phyloP scores from a whole-genome alignment of 768 basidiomycete genomes.

The Tricholoma furcatifolium region DNA sequence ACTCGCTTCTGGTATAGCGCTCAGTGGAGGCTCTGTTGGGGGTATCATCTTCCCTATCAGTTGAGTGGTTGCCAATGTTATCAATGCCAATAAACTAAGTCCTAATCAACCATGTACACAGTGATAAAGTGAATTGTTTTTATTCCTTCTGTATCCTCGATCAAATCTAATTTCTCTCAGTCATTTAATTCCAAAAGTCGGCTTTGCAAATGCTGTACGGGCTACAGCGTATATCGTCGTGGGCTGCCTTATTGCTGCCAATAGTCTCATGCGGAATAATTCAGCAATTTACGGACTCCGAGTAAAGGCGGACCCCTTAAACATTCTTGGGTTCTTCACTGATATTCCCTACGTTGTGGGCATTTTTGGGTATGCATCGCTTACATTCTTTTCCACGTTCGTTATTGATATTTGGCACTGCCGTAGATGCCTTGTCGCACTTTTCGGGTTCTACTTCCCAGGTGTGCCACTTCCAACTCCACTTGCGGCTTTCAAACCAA shows the following conservation, averaged over 20 bases:
- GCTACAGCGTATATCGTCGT: too few species aligned
- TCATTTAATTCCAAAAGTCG: slow-evolving; percentile 19
- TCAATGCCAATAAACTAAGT: too few species aligned
- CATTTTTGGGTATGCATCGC: slow-evolving; percentile 22
- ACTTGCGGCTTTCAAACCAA: not conserved
- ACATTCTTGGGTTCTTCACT: too few species aligned
- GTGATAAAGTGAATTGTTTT: slow-evolving; percentile 19
- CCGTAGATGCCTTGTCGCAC: not conserved
- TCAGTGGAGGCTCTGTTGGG: slow-evolving; percentile 29
- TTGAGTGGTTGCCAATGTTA: too few species aligned
- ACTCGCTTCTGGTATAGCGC: slow-evolving; percentile 44
- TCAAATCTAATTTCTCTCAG: slow-evolving; percentile 6
- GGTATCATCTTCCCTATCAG: slow-evolving; percentile 33
- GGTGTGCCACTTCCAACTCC: slow-evolving; percentile 6
- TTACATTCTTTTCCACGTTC: not conserved
- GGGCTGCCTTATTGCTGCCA: slow-evolving; percentile 24
- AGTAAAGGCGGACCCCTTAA: slow-evolving; percentile 4
- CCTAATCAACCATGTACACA: too few species aligned
- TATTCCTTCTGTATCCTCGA: not conserved
- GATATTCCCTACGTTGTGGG: slow-evolving; percentile 28
- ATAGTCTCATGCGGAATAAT: too few species aligned
- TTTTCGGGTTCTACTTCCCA: slow-evolving; percentile 15
- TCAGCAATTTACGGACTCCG: slow-evolving; percentile 7
- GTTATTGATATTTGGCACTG: too few species aligned
- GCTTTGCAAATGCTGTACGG: slow-evolving; percentile 29